Evolutionary conservation across 352 stramenopile genomes (phyloP), one percentile per base, ranked within the genome.

Genomic region (Globisporangium cylindrosporum): DNA sequence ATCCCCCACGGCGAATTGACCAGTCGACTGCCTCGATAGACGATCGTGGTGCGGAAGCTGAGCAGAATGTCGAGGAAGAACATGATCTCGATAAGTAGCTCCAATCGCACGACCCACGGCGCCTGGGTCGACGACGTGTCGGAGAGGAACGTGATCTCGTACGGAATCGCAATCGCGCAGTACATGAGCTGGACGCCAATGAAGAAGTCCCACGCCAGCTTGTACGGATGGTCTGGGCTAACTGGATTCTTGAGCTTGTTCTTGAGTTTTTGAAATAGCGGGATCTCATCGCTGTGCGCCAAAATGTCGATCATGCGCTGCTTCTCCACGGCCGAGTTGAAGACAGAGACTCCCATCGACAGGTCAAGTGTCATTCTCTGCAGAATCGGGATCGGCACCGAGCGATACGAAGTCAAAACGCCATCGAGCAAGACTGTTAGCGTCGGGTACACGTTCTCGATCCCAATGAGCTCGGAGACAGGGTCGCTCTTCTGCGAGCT

Each of bases 301-400:
- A 91, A 64, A 12, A 92, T 64, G 36, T 72, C 81, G 53, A 84
- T 84, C 81, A 91, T 90, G 12, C 84, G 84, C 60, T 85, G 77
- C 55, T 91, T 92, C 53, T 92, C 84, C 3, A 78, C 83, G 1
- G 65, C 72, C 1, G 84, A 92, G 61, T 92, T 92, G 63, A 92
- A 92, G 1, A 92, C 84, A 0, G 84, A 92, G 22, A 92, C 73
- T 1, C 84, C 84, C 84, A 92, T 90, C 14, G 82, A 91, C 3
- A 92, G 66, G 32, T 92, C 82, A 20, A 92, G 74, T 4, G 86
- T 87, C 49, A 92, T 81, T 14, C 74, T 78, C 55, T 88, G 73
- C 14, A 92, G 65, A 32, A 92, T 77, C 18, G 73, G 62, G 1
- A 91, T 74, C 5, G 84, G 84, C n/a, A 92, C 66, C 0, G 80